A percentile compares a stretch with the other conserved stretches of the same genome.
Conservation (phyloP, 352 stramenopile species). For the Nannochloropsis limnetica region DNA sequence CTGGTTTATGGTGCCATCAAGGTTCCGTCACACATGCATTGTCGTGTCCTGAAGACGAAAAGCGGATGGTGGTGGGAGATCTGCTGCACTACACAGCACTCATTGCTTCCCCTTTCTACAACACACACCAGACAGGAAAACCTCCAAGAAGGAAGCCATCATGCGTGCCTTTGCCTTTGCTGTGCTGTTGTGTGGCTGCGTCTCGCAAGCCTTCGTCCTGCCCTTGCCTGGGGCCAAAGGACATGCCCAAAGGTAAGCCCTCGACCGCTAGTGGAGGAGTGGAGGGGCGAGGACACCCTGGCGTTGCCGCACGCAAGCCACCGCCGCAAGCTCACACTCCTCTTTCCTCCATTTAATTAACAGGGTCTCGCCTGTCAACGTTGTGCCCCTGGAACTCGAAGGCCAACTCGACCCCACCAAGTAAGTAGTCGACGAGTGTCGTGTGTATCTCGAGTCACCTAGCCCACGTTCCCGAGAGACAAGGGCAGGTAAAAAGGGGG, state of each 20-base stretch:
- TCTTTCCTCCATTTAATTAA: not conserved
- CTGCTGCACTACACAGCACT: not conserved
- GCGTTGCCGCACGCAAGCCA: not conserved
- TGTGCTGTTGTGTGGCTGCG: not conserved
- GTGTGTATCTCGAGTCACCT: not conserved
- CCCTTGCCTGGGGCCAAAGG: not conserved
- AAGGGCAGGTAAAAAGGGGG: not conserved
- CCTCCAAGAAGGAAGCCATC: not conserved
- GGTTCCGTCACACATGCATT: not conserved
- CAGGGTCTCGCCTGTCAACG: not conserved
- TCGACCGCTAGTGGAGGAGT: not conserved
- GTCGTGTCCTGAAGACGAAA: not conserved
- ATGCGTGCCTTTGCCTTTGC: not conserved
- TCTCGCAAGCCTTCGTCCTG: not conserved
- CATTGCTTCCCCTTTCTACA: not conserved
- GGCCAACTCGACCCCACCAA: conserved; percentile 52
- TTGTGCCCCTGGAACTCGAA: conserved; percentile 51
- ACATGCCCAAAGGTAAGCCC: not conserved
- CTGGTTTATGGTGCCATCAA: not conserved
- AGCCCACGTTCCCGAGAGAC: not conserved
- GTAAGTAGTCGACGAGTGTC: conserved; percentile 20
- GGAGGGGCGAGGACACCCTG: not conserved
- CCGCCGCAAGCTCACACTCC: not conserved
- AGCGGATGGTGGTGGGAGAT: not conserved
- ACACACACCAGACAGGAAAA: not conserved